These are phyloP conservation scores for Alternaria sp. DNA, from an alignment of 2,329 filamentous ascomycete genomes.

Conservation along the genomic window DNA sequence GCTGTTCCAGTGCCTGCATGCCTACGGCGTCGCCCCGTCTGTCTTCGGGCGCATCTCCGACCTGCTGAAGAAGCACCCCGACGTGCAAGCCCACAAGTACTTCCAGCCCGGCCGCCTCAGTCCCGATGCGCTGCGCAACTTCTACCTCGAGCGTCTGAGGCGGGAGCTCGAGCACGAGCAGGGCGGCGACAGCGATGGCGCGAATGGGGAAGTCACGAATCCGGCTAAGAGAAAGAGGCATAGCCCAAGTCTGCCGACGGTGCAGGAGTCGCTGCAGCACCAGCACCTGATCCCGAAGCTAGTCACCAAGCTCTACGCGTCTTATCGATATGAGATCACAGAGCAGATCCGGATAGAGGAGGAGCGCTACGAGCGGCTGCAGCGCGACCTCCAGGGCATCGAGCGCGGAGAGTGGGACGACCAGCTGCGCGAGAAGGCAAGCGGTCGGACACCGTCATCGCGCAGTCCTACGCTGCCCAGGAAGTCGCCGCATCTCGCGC, in stretches of 20 bases:
- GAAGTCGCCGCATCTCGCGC: conserved; percentile 33
- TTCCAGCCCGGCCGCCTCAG: conserved; percentile 78
- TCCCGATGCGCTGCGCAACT: conserved; percentile 76
- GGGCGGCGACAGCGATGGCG: conserved; percentile 50
- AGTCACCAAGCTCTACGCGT: conserved; percentile 74
- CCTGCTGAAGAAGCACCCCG: conserved; percentile 73
- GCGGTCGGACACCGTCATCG: conserved; percentile 25
- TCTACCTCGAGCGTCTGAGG: conserved; percentile 77
- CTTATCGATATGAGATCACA: conserved; percentile 74
- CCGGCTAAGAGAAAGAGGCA: conserved; percentile 73
- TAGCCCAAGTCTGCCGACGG: conserved; percentile 66
- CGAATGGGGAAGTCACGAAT: conserved; percentile 46
- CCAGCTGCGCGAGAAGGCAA: conserved; percentile 35
- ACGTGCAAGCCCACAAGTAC: conserved; percentile 71
- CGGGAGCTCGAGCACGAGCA: conserved; percentile 70
- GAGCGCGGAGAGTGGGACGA: conserved; percentile 66
- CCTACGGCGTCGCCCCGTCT: conserved; percentile 68
- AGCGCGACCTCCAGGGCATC: conserved; percentile 71
- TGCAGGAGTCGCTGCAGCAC: conserved; percentile 71
- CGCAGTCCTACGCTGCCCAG: conserved; percentile 32
- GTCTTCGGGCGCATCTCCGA: conserved; percentile 77
- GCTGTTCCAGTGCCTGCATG: conserved; percentile 79
- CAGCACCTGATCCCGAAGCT: conserved; percentile 72
- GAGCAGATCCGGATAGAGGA: conserved; percentile 77
- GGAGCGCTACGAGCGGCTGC: conserved; percentile 66